Conservation (phyloP, 148 eudicot genomes). For the Dysphania ambrosioides region DNA sequence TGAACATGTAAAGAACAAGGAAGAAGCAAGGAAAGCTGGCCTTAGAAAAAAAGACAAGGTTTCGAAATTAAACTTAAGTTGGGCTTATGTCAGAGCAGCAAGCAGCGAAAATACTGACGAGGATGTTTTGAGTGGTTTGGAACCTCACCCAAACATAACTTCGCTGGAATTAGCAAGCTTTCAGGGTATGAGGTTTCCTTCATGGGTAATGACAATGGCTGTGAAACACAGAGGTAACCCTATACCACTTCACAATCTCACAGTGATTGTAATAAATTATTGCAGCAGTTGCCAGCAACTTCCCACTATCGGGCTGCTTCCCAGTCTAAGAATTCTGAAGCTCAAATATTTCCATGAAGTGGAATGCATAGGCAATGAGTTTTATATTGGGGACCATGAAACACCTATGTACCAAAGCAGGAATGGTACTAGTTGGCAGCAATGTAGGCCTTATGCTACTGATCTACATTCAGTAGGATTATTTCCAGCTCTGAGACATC, state of each 20-base stretch:
- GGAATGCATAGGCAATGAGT: background rate
- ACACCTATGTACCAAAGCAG: background rate
- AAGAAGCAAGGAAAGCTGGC: conserved; percentile 14
- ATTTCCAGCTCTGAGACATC: conserved; percentile 1
- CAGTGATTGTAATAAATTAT: background rate
- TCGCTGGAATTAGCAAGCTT: background rate
- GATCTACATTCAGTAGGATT: background rate
- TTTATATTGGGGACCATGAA: background rate
- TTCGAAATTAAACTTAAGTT: background rate
- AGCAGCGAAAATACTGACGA: background rate
- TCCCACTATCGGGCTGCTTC: conserved; percentile 10
- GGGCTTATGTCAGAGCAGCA: background rate
- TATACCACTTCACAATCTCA: background rate
- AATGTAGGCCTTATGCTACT: background rate
- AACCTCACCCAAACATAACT: conserved; percentile 14
- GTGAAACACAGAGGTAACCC: background rate
- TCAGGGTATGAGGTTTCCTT: background rate
- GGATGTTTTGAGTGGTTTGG: conserved; percentile 9
- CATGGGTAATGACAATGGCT: conserved; percentile 10
- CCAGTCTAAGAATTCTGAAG: background rate
- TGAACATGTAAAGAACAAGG: conserved; percentile 13
- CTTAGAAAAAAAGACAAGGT: background rate
- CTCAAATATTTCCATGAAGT: background rate
- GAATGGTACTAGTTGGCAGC: background rate
- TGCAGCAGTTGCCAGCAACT: conserved; percentile 3